Conservation (phyloP, 257 asterid genomes). For the Solanum lignicaule region DNA sequence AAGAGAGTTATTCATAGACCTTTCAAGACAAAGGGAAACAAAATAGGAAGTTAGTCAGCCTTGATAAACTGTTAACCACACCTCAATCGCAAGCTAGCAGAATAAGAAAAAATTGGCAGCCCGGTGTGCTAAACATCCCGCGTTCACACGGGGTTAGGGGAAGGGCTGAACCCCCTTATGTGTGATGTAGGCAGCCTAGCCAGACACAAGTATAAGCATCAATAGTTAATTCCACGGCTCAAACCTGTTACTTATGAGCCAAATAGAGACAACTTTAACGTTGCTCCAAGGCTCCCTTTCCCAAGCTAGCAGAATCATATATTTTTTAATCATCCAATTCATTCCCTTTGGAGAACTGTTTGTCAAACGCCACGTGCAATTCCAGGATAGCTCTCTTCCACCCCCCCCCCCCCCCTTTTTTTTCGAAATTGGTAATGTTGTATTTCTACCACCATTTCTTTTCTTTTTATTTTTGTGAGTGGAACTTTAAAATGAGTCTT, state of each 20-base stretch:
- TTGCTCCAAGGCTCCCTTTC: background rate
- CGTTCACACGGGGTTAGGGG: background rate
- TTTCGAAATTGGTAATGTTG: background rate
- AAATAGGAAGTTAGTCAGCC: conserved; percentile 5
- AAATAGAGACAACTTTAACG: background rate
- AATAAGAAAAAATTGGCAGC: background rate
- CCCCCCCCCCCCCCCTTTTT: no score
- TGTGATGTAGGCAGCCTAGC: background rate
- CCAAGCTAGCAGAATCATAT: background rate
- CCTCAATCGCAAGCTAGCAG: background rate
- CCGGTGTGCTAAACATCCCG: background rate
- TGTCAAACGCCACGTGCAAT: background rate
- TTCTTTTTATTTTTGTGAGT: background rate
- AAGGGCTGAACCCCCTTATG: background rate
- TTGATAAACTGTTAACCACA: conserved; percentile 5
- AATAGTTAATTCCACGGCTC: background rate
- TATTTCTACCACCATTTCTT: background rate
- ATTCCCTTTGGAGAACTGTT: background rate
- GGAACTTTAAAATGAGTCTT: background rate
- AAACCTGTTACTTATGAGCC: background rate
- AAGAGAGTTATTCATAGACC: conserved; percentile 34
- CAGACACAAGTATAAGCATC: background rate
- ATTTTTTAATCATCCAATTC: background rate
- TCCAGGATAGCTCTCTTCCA: background rate
- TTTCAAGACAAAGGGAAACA: conserved; percentile 20